Conservation (phyloP, 2,329 filamentous ascomycete genomes). For the Huntiella savannae region DNA sequence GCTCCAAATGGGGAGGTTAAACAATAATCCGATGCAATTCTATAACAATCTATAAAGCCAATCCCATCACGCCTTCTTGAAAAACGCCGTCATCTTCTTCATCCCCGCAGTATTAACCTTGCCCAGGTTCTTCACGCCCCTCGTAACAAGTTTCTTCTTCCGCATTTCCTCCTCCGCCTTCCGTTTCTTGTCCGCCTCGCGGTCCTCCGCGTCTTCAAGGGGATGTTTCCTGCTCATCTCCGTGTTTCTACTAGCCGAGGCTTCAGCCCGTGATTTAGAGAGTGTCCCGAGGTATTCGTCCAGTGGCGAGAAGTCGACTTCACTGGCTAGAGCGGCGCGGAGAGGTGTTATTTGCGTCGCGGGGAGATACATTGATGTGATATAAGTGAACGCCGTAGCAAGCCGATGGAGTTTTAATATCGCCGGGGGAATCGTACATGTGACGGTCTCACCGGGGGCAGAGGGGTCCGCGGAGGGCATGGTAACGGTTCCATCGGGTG, state of each 20-base stretch:
- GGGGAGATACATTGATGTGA: slow-evolving; percentile 42
- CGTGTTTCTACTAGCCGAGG: slow-evolving; percentile 45
- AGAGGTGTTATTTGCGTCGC: slow-evolving; percentile 25
- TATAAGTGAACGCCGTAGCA: slow-evolving; percentile 43
- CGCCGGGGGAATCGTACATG: slow-evolving; percentile 18
- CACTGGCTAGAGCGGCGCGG: slow-evolving; percentile 21
- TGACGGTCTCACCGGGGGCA: slow-evolving; percentile 16
- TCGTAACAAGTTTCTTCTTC: slow-evolving; percentile 54
- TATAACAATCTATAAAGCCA: not conserved
- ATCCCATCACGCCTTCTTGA: slow-evolving; percentile 42
- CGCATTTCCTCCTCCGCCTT: slow-evolving; percentile 80
- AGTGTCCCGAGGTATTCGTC: slow-evolving; percentile 50
- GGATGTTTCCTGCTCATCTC: slow-evolving; percentile 55
- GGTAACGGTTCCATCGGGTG: not conserved
- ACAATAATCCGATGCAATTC: not conserved
- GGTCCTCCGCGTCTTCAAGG: slow-evolving; percentile 45
- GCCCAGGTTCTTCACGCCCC: slow-evolving; percentile 59
- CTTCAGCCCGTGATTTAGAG: slow-evolving; percentile 49
- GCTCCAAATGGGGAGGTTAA: slow-evolving; percentile 13
- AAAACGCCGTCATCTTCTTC: slow-evolving; percentile 95
- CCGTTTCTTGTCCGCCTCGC: slow-evolving; percentile 58
- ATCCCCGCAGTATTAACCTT: slow-evolving; percentile 87
- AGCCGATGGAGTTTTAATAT: slow-evolving; percentile 43
- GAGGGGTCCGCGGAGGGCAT: slow-evolving; percentile 17
- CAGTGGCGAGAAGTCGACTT: slow-evolving; percentile 50